Base-by-base conservation (phyloP, 495 filamentous ascomycete genomes). In the Aspergillus homomorphus region DNA sequence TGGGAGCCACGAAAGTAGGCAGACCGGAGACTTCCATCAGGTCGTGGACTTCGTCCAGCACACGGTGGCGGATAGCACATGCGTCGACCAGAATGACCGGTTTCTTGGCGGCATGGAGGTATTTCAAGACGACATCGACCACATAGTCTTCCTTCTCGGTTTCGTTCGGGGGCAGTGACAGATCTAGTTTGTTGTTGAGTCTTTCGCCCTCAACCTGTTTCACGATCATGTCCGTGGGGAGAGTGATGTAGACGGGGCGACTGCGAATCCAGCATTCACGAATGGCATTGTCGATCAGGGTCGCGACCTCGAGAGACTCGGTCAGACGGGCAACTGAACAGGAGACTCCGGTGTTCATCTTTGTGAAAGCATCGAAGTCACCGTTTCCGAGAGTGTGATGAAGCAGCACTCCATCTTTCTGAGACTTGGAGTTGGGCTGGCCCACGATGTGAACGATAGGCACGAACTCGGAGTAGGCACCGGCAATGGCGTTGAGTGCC, bases 311-410 rank as follows among this genome's bases (percentile, higher is more conserved):
- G 51, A 76, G 64, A 1, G 86, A 82, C 42, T 92, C 81, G 54
- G 84, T 86, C 48, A 98, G 78, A 26, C 82, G 83, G 10, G 86
- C 85, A 30, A 85, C 76, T 28, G 84, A 81, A 67, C 86, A 89
- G 6, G 90, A 87, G 60, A 96, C 86, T 21, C 82, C 73, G 15
- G 75, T 73, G 66, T 78, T 87, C 88, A 97, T 96, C 59, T 86
- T 80, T 60, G 82, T 77, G 66, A 94, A 96, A n/a, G 89, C 89
- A 56, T 88, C 84, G 71, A 89, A 94, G 67, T 94, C 87, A 26
- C 92, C 92, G 66, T 96, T 94, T 30, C 91, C 92, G 15, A 98
- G 85, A 1, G 92, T 96, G 72, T 98, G 93, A 69, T 98, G 93
- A 14, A 98, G 79, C n/a, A 95, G 76, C 72, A 79, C 78, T 12